phyloP scores from a whole-genome alignment of 129 eudicot species.

The Sambucus nigra region DNA sequence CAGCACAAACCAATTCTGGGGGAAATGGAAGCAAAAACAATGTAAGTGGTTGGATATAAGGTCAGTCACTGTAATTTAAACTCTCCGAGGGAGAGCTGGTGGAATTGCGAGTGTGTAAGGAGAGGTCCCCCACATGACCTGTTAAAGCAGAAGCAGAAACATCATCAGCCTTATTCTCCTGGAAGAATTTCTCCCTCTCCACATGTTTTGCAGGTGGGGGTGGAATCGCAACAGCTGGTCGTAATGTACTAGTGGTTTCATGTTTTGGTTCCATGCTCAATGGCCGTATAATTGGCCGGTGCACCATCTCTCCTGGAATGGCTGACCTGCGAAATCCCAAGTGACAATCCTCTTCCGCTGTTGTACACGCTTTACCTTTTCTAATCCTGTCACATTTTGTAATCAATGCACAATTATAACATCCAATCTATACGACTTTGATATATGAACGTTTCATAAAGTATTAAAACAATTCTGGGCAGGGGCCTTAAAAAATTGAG shows the following conservation, averaged over 20 bases:
- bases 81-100: slow-evolving; percentile 75
- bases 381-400: slow-evolving; percentile 47
- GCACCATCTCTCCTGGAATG: slow-evolving; percentile 47
- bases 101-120: slow-evolving; percentile 69
- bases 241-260: slow-evolving; percentile 22
- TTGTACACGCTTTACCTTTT: slow-evolving; percentile 77
- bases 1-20: too few species aligned
- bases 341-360: slow-evolving; percentile 44
- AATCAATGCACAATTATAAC: background rate
- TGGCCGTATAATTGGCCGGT: slow-evolving; percentile 88
- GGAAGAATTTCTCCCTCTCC: slow-evolving; percentile 86
- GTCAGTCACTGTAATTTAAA: slow-evolving; percentile 45
- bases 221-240: slow-evolving; percentile 50
- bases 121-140: slow-evolving; percentile 73
- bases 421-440: background rate
- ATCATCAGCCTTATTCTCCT: slow-evolving; percentile 63
- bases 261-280: slow-evolving; percentile 45
- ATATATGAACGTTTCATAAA: too few species aligned
- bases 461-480: too few species aligned
- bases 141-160: slow-evolving; percentile 44
- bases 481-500: too few species aligned
- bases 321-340: slow-evolving; percentile 39
- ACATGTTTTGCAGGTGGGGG: slow-evolving; percentile 94
- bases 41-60: too few species aligned
- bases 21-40: too few species aligned